phyloP scores from a whole-genome alignment of 169 alveolate genomes.

The Blepharisma undulans region DNA sequence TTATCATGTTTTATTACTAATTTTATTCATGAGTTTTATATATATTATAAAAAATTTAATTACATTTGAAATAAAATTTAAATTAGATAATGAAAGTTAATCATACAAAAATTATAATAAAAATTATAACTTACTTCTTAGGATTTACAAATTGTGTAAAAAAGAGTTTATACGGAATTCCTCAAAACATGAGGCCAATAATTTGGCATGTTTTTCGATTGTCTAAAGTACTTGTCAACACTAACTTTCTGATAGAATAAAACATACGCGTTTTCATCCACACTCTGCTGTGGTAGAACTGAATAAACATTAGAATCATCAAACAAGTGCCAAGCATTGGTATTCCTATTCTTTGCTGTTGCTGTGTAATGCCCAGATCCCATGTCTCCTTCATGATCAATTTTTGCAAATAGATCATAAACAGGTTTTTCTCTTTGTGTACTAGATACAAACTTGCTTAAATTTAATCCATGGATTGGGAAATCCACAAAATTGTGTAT shows the following conservation, averaged over 20 bases:
- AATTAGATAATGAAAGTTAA: too few relatives aligned
- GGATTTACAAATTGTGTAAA: neutral
- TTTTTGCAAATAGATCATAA: constrained; percentile 70
- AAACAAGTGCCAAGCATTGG: constrained; percentile 71
- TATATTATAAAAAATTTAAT: too few relatives aligned
- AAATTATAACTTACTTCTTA: too few relatives aligned
- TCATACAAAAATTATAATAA: too few relatives aligned
- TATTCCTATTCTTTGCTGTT: constrained; percentile 60
- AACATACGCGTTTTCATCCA: constrained; percentile 48
- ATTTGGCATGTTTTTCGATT: neutral
- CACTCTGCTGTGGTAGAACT: neutral
- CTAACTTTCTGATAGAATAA: constrained; percentile 49
- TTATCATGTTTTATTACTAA: neutral
- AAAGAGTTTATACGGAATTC: neutral
- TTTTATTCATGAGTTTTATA: neutral
- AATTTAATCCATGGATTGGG: constrained; percentile 42
- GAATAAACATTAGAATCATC: constrained; percentile 64
- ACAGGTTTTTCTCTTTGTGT: constrained; percentile 42
- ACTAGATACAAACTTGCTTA: constrained; percentile 45
- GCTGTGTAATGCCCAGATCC: constrained; percentile 76
- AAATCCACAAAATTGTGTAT: constrained; percentile 41
- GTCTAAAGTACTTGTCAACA: neutral
- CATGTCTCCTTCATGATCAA: constrained; percentile 65
- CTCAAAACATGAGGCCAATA: constrained; percentile 7
- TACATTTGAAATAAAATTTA: too few relatives aligned